These are phyloP conservation scores for Spongiforma sp. DNA, from an alignment of 1,284 basidiomycete genomes.

Conservation along the genomic window DNA sequence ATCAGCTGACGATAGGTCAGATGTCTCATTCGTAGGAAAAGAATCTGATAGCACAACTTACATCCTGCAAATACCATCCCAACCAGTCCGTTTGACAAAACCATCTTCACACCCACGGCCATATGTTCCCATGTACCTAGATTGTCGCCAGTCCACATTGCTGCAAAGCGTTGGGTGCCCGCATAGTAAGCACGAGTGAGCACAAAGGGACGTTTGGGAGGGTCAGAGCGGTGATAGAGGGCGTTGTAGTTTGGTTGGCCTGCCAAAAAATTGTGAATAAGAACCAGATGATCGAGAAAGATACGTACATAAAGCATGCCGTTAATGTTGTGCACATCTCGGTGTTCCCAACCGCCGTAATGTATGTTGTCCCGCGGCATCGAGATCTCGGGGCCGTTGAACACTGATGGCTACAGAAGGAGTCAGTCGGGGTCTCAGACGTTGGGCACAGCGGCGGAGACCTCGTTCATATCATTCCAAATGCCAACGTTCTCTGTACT, in stretches of 20 bases:
- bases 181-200: constrained; percentile 95
- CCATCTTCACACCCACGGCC: constrained; percentile 93
- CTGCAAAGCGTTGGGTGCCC: constrained; percentile 93
- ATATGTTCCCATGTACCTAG: constrained; percentile 98
- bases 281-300: neutral
- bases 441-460: no score
- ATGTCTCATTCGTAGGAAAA: no score
- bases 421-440: no score
- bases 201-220: constrained; percentile 89
- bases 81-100: constrained; percentile 89
- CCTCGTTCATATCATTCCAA: constrained; percentile 99
- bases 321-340: constrained; percentile 95
- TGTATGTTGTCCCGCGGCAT: constrained; percentile 96
- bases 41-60: no score
- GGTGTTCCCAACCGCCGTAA: constrained; percentile 95
- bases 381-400: constrained; percentile 98
- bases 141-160: constrained; percentile 99
- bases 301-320: constrained; percentile 82
- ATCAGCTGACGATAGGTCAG: no score
- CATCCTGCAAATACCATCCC: constrained; percentile 92
- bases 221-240: constrained; percentile 75
- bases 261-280: constrained; percentile 16
- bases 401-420: no score
- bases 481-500: no score
- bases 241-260: constrained; percentile 88